Evolutionary conservation across 1,284 basidiomycete species (phyloP).

Genomic region (Marasmius tenuissimus): DNA sequence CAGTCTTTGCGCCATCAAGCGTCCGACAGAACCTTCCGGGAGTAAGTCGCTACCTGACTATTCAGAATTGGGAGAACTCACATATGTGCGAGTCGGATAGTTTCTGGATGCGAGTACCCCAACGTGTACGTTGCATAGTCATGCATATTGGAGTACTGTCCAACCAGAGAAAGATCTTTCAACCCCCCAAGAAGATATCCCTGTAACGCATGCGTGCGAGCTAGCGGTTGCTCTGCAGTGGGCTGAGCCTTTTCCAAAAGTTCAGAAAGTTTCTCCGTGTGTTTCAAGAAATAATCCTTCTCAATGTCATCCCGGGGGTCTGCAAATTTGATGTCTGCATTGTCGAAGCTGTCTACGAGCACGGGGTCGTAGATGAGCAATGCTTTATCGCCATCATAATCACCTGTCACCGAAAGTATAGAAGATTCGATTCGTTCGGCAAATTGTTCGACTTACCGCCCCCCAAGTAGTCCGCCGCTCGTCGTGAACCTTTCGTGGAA

Average conservation of each 20-base stretch:
- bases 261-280: conserved; percentile 43
- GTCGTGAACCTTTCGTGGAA: conserved; percentile 43
- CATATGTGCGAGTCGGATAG: conserved; percentile 60
- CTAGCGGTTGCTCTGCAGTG: conserved; percentile 15
- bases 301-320: conserved; percentile 43
- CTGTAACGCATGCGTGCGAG: conserved; percentile 39
- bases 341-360: conserved; percentile 50
- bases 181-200: conserved; percentile 48
- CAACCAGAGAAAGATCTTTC: conserved; percentile 44
- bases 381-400: conserved; percentile 53
- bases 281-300: conserved; percentile 34
- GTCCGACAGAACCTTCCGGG: conserved; percentile 54
- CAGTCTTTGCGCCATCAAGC: conserved; percentile 64
- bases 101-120: conserved; percentile 49
- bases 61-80: conserved; percentile 29
- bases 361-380: conserved; percentile 43
- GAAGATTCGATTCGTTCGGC: not conserved
- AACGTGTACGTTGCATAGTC: conserved; percentile 48
- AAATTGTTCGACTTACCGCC: conserved; percentile 35
- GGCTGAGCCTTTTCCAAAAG: conserved; percentile 32
- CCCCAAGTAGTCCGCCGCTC: conserved; percentile 46
- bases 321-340: conserved; percentile 46
- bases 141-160: conserved; percentile 59
- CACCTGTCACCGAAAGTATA: conserved; percentile 29
- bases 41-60: not conserved